Conservation (phyloP, 192 early-diverging fungal species). For the Piromyces finnis region DNA sequence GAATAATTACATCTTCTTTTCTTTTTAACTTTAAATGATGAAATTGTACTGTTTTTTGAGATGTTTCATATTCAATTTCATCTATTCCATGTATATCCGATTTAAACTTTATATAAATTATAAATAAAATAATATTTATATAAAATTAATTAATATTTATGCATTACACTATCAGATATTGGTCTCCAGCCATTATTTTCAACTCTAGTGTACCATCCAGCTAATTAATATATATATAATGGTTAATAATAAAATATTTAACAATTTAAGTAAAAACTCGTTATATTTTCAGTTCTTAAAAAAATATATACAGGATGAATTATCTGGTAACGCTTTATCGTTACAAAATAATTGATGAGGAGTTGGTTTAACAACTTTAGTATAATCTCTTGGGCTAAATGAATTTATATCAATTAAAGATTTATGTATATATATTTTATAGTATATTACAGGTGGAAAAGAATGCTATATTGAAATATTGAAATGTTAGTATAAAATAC, state of each 20-base stretch:
- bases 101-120: background rate
- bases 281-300: too few relatives aligned
- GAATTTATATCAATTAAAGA: constrained; percentile 34
- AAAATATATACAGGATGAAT: background rate
- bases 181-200: constrained; percentile 45
- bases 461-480: constrained; percentile 5
- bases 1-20: constrained; percentile 14
- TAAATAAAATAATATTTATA: too few relatives aligned
- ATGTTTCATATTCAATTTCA: background rate
- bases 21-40: constrained; percentile 24
- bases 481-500: background rate
- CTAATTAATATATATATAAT: too few relatives aligned
- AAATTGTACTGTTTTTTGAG: constrained; percentile 9
- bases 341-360: constrained; percentile 24
- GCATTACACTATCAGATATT: constrained; percentile 20
- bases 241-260: too few relatives aligned
- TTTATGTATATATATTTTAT: constrained; percentile 38
- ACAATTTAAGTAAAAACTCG: too few relatives aligned
- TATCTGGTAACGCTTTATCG: background rate
- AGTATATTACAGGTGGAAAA: constrained; percentile 38
- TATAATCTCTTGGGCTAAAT: constrained; percentile 41
- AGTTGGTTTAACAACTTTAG: constrained; percentile 12
- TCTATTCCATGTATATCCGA: background rate
- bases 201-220: constrained; percentile 28
- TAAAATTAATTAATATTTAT: too few relatives aligned